Percentiles rank a stretch among this genome's conserved stretches.
Conservation (phyloP, 495 filamentous ascomycete genomes). For the Penicillium crystallinum region DNA sequence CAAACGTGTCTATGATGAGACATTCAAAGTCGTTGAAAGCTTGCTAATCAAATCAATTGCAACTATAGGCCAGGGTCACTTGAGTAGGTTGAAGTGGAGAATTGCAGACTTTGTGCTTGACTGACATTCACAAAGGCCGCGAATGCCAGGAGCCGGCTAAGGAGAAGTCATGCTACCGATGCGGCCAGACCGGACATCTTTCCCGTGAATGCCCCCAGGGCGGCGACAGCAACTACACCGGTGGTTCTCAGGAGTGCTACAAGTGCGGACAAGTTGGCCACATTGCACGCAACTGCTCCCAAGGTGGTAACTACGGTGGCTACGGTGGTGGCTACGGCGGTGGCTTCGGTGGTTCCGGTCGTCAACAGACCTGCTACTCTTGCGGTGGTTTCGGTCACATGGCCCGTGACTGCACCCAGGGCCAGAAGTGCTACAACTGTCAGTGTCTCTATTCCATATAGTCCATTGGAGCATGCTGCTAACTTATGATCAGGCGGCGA, state of each 20-base stretch:
- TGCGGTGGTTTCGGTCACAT: slow-evolving; percentile 96
- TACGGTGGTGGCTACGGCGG: slow-evolving; percentile 45
- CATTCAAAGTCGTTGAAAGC: neutral
- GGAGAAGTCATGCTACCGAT: slow-evolving; percentile 96
- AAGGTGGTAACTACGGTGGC: slow-evolving; percentile 52
- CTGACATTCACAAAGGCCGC: slow-evolving; percentile 56
- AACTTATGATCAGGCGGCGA: slow-evolving; percentile 57
- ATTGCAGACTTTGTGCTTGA: neutral
- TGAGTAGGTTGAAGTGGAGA: slow-evolving; percentile 56
- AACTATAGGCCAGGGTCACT: slow-evolving; percentile 68
- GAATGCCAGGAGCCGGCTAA: slow-evolving; percentile 87
- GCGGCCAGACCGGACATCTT: slow-evolving; percentile 82
- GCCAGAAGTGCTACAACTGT: slow-evolving; percentile 99
- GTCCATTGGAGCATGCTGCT: neutral
- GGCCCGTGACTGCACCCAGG: slow-evolving; percentile 96
- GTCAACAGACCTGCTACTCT: slow-evolving; percentile 81
- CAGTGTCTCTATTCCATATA: slow-evolving; percentile 15
- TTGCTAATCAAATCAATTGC: slow-evolving; percentile 9
- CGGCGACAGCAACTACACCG: slow-evolving; percentile 44
- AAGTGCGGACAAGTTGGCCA: slow-evolving; percentile 97
- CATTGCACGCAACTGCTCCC: slow-evolving; percentile 92
- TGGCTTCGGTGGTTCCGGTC: neutral
- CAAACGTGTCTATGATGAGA: slow-evolving; percentile 3
- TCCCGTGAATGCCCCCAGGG: slow-evolving; percentile 81
- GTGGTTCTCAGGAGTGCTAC: slow-evolving; percentile 81